A percentile compares a stretch with the other conserved stretches of the same genome.
Conservation (phyloP, 176 grass and related monocot genomes). For the Saccharum officinarum region DNA sequence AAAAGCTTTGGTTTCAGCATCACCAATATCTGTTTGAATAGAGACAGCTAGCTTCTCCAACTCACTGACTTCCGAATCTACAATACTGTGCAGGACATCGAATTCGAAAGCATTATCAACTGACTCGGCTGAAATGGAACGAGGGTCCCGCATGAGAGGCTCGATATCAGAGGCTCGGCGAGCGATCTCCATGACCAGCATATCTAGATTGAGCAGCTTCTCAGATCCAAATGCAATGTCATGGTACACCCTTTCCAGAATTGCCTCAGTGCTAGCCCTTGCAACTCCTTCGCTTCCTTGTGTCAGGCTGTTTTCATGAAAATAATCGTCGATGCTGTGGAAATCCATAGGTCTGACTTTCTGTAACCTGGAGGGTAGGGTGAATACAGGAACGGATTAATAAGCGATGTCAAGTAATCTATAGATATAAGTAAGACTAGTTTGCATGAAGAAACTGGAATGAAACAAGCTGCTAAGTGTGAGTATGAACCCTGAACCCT, state of each 20-base stretch:
- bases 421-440: neutral
- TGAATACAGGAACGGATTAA: neutral
- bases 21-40: slow-evolving; percentile 43
- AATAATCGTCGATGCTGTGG: neutral
- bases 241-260: slow-evolving; percentile 25
- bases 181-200: slow-evolving; percentile 66
- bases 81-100: slow-evolving; percentile 39
- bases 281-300: neutral
- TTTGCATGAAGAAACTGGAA: neutral
- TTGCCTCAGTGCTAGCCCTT: neutral
- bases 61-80: slow-evolving; percentile 61
- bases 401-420: neutral
- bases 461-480: neutral
- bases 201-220: slow-evolving; percentile 74
- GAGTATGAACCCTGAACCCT: neutral
- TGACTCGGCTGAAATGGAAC: slow-evolving; percentile 25
- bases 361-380: neutral
- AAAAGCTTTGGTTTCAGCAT: slow-evolving; percentile 4
- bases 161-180: slow-evolving; percentile 45
- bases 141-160: slow-evolving; percentile 32
- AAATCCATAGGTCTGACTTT: neutral
- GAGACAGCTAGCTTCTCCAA: slow-evolving; percentile 53
- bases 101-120: slow-evolving; percentile 56
- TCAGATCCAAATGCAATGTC: slow-evolving; percentile 42
- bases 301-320: neutral